Evolutionary conservation across 768 basidiomycete genomes (phyloP).

Genomic region (Termitomyces sp.): DNA sequence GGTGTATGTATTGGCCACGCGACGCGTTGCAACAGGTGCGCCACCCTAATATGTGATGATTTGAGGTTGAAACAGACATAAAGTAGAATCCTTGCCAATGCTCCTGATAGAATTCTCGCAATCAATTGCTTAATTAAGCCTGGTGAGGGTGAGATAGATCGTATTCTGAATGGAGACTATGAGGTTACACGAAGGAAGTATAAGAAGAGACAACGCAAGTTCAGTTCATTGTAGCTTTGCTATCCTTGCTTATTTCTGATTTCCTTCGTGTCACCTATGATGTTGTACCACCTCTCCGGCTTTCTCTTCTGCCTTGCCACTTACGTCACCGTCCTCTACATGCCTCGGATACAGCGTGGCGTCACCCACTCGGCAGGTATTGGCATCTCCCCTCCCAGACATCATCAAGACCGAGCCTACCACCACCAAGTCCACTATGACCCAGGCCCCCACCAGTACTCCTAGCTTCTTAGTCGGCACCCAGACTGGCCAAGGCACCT

Average conservation of each 20-base stretch:
- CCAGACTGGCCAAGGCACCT: conserved; percentile 51
- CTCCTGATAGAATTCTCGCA: not conserved
- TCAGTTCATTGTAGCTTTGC: not conserved
- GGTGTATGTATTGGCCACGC: not conserved
- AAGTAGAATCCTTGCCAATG: not conserved
- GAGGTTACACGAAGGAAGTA: not conserved
- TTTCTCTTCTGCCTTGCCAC: conserved; percentile 25
- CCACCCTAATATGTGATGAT: not conserved
- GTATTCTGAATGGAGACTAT: not conserved
- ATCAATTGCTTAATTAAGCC: not conserved
- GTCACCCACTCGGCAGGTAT: conserved; percentile 31
- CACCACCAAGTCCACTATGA: not conserved
- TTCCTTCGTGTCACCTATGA: too few relatives aligned
- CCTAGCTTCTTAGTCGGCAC: conserved; percentile 41
- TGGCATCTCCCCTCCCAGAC: not conserved
- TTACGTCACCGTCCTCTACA: conserved; percentile 30
- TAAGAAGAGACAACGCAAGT: not conserved
- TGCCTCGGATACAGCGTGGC: conserved; percentile 35
- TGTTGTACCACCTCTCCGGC: conserved; percentile 13
- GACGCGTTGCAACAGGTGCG: not conserved
- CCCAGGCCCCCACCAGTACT: conserved; percentile 5
- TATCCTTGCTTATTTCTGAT: not conserved
- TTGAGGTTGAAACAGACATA: too few relatives aligned
- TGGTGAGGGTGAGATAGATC: not conserved
- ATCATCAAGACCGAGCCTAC: conserved; percentile 4